Evolutionary conservation across 495 filamentous ascomycete species (phyloP).

Genomic region (Penicillium manginii): DNA sequence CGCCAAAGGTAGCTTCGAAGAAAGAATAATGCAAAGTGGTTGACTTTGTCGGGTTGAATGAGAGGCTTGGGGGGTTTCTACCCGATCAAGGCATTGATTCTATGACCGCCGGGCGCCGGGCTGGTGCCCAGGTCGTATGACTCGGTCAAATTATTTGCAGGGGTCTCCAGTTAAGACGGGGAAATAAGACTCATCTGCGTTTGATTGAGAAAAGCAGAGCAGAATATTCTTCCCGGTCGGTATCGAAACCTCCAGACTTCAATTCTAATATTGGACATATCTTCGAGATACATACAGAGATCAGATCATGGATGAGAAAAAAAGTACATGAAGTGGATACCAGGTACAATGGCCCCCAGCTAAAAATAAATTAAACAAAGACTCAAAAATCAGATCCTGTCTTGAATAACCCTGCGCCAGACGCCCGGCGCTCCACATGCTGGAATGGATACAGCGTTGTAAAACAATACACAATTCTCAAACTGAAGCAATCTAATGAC

Average conservation of each 20-base stretch:
- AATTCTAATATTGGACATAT: neutral
- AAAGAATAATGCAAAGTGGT: conserved; percentile 20
- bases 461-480: conserved; percentile 18
- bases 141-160: neutral
- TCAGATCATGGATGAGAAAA: neutral
- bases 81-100: neutral
- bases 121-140: neutral
- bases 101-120: neutral
- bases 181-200: too few relatives aligned
- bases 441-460: conserved; percentile 31
- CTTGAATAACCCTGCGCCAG: conserved; percentile 16
- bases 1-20: conserved; percentile 30
- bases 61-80: too few relatives aligned
- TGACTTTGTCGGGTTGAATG: neutral
- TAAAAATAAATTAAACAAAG: neutral
- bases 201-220: too few relatives aligned
- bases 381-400: conserved; percentile 1
- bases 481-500: conserved; percentile 19
- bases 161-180: neutral
- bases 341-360: neutral
- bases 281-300: neutral
- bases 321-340: neutral
- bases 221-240: too few relatives aligned
- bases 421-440: conserved; percentile 27
- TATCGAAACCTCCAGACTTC: too few relatives aligned